Conservation (phyloP, 129 eudicot genomes). For the Arctium lappa region DNA sequence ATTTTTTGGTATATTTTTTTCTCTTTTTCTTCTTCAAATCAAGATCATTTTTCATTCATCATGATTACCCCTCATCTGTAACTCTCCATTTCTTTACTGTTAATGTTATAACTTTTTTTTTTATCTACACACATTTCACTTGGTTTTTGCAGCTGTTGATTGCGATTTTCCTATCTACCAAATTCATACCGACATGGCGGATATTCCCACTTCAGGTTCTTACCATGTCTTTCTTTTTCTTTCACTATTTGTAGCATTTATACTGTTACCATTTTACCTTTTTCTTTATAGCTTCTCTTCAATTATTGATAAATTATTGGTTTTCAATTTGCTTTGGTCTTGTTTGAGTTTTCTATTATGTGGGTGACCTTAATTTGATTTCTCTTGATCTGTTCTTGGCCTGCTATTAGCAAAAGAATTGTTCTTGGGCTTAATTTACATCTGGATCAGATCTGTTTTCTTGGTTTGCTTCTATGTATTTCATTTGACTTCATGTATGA, state of each 20-base stretch:
- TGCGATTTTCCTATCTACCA: conserved; percentile 13
- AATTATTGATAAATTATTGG: conserved; percentile 9
- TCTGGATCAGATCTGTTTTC: conserved; percentile 3
- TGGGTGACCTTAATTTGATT: not conserved
- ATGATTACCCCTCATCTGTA: conserved; percentile 6
- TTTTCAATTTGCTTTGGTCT: not conserved
- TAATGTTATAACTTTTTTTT: not conserved
- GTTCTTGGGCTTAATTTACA: not conserved
- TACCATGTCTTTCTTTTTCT: conserved; percentile 3
- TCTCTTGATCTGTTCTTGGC: conserved; percentile 12
- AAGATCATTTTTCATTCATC: conserved; percentile 17
- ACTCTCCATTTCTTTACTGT: not conserved
- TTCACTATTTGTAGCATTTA: not conserved
- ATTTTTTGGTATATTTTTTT: conserved; percentile 10
- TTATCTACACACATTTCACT: not conserved
- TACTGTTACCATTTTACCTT: not conserved
- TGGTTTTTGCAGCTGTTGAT: conserved; percentile 22
- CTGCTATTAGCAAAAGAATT: not conserved
- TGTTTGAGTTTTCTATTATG: not conserved
- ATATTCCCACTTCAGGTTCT: conserved; percentile 36
- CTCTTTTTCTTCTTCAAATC: conserved; percentile 9
- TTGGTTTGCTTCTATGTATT: no score
- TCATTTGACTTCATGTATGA: not conserved
- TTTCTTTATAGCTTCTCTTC: not conserved
- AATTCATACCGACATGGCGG: conserved; percentile 37